Base-by-base conservation (phyloP, 345 rosid species). In the Luvunga scandens region DNA sequence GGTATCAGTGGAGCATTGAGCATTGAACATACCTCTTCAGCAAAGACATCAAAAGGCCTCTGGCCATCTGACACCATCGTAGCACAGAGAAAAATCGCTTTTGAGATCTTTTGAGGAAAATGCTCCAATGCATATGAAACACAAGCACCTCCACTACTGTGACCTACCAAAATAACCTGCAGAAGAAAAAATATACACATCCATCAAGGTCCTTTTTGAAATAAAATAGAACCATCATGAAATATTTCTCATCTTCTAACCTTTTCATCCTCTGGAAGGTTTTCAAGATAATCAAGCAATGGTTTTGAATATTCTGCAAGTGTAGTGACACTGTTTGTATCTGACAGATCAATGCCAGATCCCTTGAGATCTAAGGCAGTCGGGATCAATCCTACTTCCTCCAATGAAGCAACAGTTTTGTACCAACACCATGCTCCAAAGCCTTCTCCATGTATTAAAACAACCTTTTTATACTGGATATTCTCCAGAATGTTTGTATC, bases 361-460 rank as follows among this genome's bases (percentile, higher is more conserved):
- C 99, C 99, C 30, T 87, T 83, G 80, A 95, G 96, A 86, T 93
- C 97, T 18, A 95, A 34, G 21, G 97, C 94, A 25, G 84, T 78
- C 21, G 99, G 94, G 76, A 80, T 82, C 69, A 92, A 86, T 65
- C 98, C 94, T 6, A 85, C 92, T 88, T 95, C 99, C 87, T 95
- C 98, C 81, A 93, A 77, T 38, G 85, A 88, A 78, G 94, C 90
- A 79, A 95, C 84, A 7, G 91, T 89, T 83, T 95, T 93, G 84
- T 95, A 95, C 99, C 99, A 95, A 87, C 98, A 93, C 99, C 99
- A 95, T 25, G 99, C 99, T 61, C 99, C 99, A 87, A 92, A 95
- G 1, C 99, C 99, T 86, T 91, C 99, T 80, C 99, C 99, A 16
- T 95, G 98, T 71, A 95, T 84, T 74, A 95, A 65, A 22, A 95